Base-by-base conservation (phyloP, 208 protist genomes). In the Tetramitus jugosus region DNA sequence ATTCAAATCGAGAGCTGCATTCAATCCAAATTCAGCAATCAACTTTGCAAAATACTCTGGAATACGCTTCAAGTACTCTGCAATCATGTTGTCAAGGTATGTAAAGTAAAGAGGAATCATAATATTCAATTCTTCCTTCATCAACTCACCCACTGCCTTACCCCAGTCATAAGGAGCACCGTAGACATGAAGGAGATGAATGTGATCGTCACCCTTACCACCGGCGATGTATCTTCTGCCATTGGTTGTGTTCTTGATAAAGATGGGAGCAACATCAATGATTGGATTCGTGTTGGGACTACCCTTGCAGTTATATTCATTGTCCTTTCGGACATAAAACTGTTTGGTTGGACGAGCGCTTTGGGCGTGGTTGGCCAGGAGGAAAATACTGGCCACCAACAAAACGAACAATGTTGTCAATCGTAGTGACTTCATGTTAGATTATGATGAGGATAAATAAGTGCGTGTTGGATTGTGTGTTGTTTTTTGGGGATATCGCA, bases 1-100 rank as follows among this genome's bases (percentile, higher is more conserved):
- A 53, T 39, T 53, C 26, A 80, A 37, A 74, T 85, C 82, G n/a
- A 85, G 80, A 17, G 80, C 80, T 6, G 76, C 79, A 31, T 85
- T 80, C 13, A 83, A 67, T 20, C 82, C 75, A 31, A 53, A 56
- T 43, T 71, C 39, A 7, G 33, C 61, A 53, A 83, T 79, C 53
- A 46, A 64, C 39, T 79, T 26, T n/a, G 49, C 46, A 2, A 76
- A 39, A 13, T 49, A 13, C 20, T 60, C 45, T 29, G 60, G 62
- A 14, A 80, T 67, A 4, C 60, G 31, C 1, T 78, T 31, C 0
- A 78, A 23, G n/a, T 43, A 29, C 4, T 37, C 13, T 23, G 53
- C 33, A 37, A 45, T 37, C 4, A 78, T 33, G 4, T 49, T 14
- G 23, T 76, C 79, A 4, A 84, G 40, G 74, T 84, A 84, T 26